phyloP scores from a whole-genome alignment of 2,329 filamentous ascomycete genomes.

The Botrytis fabae region DNA sequence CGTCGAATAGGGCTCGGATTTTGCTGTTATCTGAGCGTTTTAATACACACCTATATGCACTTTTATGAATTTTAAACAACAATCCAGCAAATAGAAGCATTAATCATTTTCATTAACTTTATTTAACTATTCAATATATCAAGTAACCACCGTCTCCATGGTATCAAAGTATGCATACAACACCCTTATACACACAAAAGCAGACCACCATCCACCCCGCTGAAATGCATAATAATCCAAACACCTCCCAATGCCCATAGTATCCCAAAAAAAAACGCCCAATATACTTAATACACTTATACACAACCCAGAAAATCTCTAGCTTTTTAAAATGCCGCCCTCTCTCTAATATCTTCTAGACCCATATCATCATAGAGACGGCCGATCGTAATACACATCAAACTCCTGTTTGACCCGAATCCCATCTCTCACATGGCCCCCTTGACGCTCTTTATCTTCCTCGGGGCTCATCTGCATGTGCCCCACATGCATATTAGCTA shows the following conservation, averaged over 20 bases:
- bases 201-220: background rate
- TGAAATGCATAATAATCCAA: background rate
- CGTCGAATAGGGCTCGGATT: background rate
- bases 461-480: background rate
- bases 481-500: slow-evolving; percentile 11
- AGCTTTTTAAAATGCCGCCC: background rate
- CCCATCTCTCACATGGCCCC: background rate
- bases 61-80: background rate
- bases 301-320: background rate
- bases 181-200: background rate
- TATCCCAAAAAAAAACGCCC: slow-evolving; percentile 1
- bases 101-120: slow-evolving; percentile 7
- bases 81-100: background rate
- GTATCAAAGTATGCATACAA: slow-evolving; percentile 9
- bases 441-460: background rate
- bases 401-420: slow-evolving; percentile 14
- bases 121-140: background rate
- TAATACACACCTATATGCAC: background rate
- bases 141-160: background rate
- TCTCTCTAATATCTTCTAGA: background rate
- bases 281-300: slow-evolving; percentile 4
- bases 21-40: background rate
- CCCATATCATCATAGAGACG: slow-evolving; percentile 1
- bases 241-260: slow-evolving; percentile 7
- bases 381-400: slow-evolving; percentile 19